Percentiles rank a stretch among this genome's conserved stretches.
Conservation (phyloP, 73 alveolate species). For the Paramecium biaurelia region DNA sequence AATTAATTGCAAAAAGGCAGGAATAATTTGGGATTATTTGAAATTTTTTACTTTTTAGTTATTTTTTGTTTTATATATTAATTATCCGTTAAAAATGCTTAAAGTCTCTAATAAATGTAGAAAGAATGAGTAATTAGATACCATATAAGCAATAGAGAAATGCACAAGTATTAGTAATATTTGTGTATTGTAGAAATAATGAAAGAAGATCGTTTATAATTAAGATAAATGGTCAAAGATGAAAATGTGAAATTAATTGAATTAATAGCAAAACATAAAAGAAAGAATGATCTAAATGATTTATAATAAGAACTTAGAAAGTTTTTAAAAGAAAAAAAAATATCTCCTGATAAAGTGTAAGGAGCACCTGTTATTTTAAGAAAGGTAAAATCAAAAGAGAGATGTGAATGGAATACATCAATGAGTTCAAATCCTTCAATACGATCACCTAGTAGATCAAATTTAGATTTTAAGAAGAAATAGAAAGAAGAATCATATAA, state of each 20-base stretch:
- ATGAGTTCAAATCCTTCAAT: not conserved
- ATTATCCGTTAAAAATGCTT: conserved; percentile 18
- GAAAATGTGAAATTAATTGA: conserved; percentile 36
- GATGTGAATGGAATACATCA: not conserved
- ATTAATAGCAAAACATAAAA: conserved; percentile 16
- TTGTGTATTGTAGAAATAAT: conserved; percentile 12
- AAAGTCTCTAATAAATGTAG: conserved; percentile 17
- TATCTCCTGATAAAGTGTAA: not conserved
- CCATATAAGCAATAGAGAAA: not conserved
- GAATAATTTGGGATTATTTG: conserved; percentile 14
- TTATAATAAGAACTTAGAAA: conserved; percentile 4
- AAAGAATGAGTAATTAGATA: conserved; percentile 32
- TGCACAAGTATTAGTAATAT: conserved; percentile 33
- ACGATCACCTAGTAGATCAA: conserved; percentile 37
- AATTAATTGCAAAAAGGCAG: not conserved
- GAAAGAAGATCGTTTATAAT: conserved; percentile 22
- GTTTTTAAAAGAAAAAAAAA: conserved; percentile 4
- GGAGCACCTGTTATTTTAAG: not conserved
- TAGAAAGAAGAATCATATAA: not conserved
- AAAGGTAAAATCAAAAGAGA: conserved; percentile 34
- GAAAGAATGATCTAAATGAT: not conserved
- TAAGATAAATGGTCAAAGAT: conserved; percentile 30
- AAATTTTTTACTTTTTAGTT: not conserved
- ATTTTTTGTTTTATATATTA: not conserved
- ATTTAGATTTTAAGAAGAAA: conserved; percentile 29